phyloP scores from a whole-genome alignment of 1,284 basidiomycete genomes.

The Irpex rosettiformis region DNA sequence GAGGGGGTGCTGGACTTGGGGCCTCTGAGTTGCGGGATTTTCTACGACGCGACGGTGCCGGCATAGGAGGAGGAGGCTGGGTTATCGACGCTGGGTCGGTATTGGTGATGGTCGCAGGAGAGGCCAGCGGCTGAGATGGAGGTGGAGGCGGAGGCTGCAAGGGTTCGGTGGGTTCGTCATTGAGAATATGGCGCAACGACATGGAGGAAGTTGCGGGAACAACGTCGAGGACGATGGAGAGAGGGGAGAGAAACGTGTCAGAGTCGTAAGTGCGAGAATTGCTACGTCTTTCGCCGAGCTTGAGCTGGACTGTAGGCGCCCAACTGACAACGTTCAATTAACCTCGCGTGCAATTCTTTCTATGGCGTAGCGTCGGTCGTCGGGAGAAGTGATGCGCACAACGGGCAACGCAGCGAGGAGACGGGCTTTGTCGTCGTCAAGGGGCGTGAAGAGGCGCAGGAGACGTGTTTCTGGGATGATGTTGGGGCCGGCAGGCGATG shows the following conservation, averaged over 20 bases:
- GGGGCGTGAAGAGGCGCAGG: constrained; percentile 18
- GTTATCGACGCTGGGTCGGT: constrained; percentile 19
- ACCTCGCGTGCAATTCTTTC: constrained; percentile 5
- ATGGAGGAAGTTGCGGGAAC: constrained; percentile 32
- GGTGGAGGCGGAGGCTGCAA: constrained; percentile 26
- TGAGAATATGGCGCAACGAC: constrained; percentile 75
- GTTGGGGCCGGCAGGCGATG: constrained; percentile 26
- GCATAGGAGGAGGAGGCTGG: constrained; percentile 23
- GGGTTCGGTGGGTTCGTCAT: constrained; percentile 47
- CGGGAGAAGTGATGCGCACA: not conserved
- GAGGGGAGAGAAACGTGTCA: constrained; percentile 17
- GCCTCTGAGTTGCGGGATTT: constrained; percentile 21
- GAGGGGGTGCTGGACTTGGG: constrained; percentile 29
- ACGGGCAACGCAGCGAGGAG: constrained; percentile 7
- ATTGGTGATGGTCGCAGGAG: constrained; percentile 14
- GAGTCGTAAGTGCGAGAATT: constrained; percentile 14
- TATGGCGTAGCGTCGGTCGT: constrained; percentile 12
- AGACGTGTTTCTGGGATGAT: constrained; percentile 18
- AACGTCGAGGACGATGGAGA: constrained; percentile 4
- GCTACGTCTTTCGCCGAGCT: constrained; percentile 19
- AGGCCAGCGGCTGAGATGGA: constrained; percentile 18
- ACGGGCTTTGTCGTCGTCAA: constrained; percentile 8
- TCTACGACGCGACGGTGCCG: constrained; percentile 22
- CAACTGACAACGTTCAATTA: constrained; percentile 13
- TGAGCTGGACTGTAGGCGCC: constrained; percentile 17